Conservation (phyloP, 2,329 filamentous ascomycete species). For the Neurospora sp. region DNA sequence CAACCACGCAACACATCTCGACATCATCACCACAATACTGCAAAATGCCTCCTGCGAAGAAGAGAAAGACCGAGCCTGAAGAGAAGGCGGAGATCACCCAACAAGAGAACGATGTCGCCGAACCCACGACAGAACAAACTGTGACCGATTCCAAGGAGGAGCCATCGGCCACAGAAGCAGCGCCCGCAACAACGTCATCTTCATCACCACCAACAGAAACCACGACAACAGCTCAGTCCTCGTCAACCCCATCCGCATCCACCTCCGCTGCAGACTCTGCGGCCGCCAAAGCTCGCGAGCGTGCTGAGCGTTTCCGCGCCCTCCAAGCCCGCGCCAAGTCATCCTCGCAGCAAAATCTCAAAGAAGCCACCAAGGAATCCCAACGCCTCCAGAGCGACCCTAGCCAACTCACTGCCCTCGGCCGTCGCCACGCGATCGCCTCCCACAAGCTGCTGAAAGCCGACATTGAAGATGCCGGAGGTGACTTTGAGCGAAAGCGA, state of each 20-base stretch:
- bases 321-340: slow-evolving; percentile 72
- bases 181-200: neutral
- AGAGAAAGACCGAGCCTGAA: slow-evolving; percentile 20
- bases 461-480: slow-evolving; percentile 73
- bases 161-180: neutral
- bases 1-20: neutral
- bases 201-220: slow-evolving; percentile 4
- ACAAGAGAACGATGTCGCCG: slow-evolving; percentile 4
- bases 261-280: slow-evolving; percentile 19
- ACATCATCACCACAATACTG: neutral
- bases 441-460: slow-evolving; percentile 90
- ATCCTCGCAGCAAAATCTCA: slow-evolving; percentile 64
- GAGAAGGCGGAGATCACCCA: slow-evolving; percentile 3
- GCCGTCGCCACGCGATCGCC: slow-evolving; percentile 77
- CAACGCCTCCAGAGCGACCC: slow-evolving; percentile 72
- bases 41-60: slow-evolving; percentile 23
- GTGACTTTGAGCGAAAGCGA: slow-evolving; percentile 93
- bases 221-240: neutral
- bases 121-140: slow-evolving; percentile 5
- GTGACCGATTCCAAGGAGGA: neutral
- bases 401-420: slow-evolving; percentile 64
- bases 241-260: neutral
- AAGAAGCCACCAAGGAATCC: slow-evolving; percentile 75
- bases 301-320: slow-evolving; percentile 75
- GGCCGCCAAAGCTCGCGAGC: slow-evolving; percentile 48